Conservation (phyloP, 192 early-diverging fungal species). For the Rhizoclosmatium globosum region DNA sequence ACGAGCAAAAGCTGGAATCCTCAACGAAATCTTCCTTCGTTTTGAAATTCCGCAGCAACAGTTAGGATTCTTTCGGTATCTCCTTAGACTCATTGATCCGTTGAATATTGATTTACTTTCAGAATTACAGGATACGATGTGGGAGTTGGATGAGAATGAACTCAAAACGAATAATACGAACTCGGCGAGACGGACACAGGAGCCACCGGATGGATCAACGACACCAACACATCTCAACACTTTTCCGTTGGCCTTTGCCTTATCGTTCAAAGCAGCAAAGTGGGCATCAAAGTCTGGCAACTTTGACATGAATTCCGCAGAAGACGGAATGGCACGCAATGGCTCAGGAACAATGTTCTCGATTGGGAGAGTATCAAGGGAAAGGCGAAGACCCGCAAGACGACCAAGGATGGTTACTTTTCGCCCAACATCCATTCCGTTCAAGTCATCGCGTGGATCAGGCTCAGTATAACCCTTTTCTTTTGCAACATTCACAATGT, state of each 20-base stretch:
- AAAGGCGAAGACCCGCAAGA: conserved; percentile 81
- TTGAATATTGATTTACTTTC: not conserved
- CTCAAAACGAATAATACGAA: not conserved
- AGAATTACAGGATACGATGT: not conserved
- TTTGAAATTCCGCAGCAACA: not conserved
- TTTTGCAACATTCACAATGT: conserved; percentile 90
- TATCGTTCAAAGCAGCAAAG: conserved; percentile 82
- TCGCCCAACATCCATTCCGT: conserved; percentile 99
- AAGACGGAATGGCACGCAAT: conserved; percentile 73
- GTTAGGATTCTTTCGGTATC: conserved; percentile 65
- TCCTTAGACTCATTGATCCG: conserved; percentile 36
- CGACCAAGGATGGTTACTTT: conserved; percentile 92
- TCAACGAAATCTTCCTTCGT: not conserved
- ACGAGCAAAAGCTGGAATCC: not conserved
- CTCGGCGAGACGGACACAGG: conserved; percentile 67
- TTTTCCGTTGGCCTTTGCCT: conserved; percentile 71
- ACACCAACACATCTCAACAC: conserved; percentile 96
- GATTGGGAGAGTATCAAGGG: conserved; percentile 80
- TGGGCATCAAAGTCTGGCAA: conserved; percentile 88
- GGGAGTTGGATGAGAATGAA: not conserved
- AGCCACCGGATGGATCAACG: conserved; percentile 77
- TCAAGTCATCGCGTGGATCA: conserved; percentile 97
- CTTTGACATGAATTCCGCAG: conserved; percentile 85
- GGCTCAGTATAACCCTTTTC: conserved; percentile 97
- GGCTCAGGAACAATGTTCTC: conserved; percentile 97